Evolutionary conservation across 495 filamentous ascomycete species (phyloP), one percentile per base, ranked within the genome.

Genomic region (Cercophora newfieldiana): DNA sequence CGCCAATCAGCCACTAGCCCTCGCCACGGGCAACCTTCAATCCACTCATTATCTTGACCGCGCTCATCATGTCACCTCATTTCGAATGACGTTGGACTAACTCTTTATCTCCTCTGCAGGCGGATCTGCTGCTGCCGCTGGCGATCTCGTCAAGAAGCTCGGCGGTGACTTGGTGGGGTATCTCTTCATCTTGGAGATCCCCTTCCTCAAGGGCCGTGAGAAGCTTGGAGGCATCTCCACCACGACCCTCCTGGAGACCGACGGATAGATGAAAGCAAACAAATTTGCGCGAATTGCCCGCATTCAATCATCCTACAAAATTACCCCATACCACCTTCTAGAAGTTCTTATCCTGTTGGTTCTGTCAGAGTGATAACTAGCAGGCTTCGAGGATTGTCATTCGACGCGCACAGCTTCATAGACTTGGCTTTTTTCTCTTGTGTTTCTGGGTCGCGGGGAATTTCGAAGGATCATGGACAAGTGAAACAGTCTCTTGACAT

Each of bases 101-200:
- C 61, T 57, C n/a, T 12, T 51, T 60, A 64, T 49, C 48, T 64
- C 28, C 8, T 25, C 49, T 44, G 21, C 65, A 97, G 93, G 93
- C 79, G 95, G 95, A 69, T 97, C 92, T 68, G 95, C 95, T 50
- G 88, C 86, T 62, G 95, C 95, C 58, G 94, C 92, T 2, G 95
- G 92, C 30, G 80, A 89, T 60, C 87, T 99, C 64, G 91, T 98
- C 69, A 83, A 88, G 80, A 86, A 93, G 77, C 86, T 95, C 65
- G 91, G 92, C 59, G 95, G 92, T n/a, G 82, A 85, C 44, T 79
- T 97, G 31, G 81, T 97, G 44, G 93, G 91, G 66, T 98, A 93
- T 77, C 80, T 97, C 65, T 98, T 99, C 82, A 88, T 99, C 70
- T 88, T 99, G 73, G 96, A 99, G 79, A 89, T 99, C 65, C 91